These are phyloP conservation scores for Penicillium bialowiezense DNA, from an alignment of 495 filamentous ascomycete species.

Conservation along the genomic window DNA sequence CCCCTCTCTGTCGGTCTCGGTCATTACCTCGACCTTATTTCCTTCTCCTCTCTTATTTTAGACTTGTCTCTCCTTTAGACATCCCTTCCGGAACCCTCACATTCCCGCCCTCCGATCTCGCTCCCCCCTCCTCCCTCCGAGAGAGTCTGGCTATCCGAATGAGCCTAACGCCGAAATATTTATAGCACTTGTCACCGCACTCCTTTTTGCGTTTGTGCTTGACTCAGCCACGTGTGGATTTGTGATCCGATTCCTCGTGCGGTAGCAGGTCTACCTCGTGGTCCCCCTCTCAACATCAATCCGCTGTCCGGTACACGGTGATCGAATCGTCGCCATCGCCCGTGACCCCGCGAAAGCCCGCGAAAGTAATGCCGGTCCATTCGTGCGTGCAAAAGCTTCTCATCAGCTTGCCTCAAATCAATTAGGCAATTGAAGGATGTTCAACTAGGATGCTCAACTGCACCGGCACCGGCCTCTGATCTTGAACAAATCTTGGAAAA, in stretches of 20 bases:
- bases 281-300: slow-evolving; percentile 4
- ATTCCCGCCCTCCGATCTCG: slow-evolving; percentile 14
- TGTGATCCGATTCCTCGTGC: slow-evolving; percentile 31
- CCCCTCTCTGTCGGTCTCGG: slow-evolving; percentile 6
- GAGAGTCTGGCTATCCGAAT: slow-evolving; percentile 5
- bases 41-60: slow-evolving; percentile 10
- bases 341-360: slow-evolving; percentile 2
- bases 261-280: slow-evolving; percentile 34
- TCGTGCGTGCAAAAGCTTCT: slow-evolving; percentile 30
- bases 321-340: slow-evolving; percentile 7
- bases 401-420: slow-evolving; percentile 29
- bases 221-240: slow-evolving; percentile 17
- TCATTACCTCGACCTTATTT: slow-evolving; percentile 10
- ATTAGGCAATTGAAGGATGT: slow-evolving; percentile 5
- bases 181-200: slow-evolving; percentile 20
- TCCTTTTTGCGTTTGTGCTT: slow-evolving; percentile 12
- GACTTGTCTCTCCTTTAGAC: slow-evolving; percentile 13
- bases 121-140: slow-evolving; percentile 11
- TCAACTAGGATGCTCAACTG: slow-evolving; percentile 24
- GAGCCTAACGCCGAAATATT: slow-evolving; percentile 18
- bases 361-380: slow-evolving; percentile 39
- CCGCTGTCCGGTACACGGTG: slow-evolving; percentile 40
- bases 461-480: slow-evolving; percentile 20
- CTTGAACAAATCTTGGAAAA: slow-evolving; percentile 11
- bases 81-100: slow-evolving; percentile 15